Base-by-base conservation (phyloP, 352 stramenopile species). In the Globisporangium alternatum region DNA sequence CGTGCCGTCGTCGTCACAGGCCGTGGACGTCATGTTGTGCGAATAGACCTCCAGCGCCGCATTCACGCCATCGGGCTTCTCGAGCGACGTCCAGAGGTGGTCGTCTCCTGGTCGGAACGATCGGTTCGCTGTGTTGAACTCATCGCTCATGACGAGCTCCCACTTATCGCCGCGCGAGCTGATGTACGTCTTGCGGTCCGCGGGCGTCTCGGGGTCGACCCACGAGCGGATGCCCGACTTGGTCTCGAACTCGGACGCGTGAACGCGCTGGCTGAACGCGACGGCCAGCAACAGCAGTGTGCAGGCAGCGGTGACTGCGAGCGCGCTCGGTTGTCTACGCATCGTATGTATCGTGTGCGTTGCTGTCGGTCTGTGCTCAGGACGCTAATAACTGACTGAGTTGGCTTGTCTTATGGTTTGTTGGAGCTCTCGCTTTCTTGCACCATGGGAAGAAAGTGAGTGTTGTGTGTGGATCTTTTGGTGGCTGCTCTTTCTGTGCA, bases 91-190 rank as follows among this genome's bases (percentile, higher is more conserved):
- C 78, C 78, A 90, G 0, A 91, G 10, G 39, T 83, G 74, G 59
- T 90, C 83, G 25, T 59, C 67, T 5, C 80, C 83, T 8, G 79
- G 65, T 13, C 63, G 72, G 61, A 92, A 93, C 53, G 81, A 83
- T 22, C 85, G 78, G 15, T 53, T 71, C 43, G 69, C 41, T 47
- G 69, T 22, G 39, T 68, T 62, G 64, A 93, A 93, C 52, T 90
- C 82, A 70, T 91, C 83, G 52, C 77, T 89, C 73, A 90, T 88
- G 6, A 88, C 71, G 39, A 92, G 71, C 10, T 89, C 59, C 73
- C 76, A 89, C 1, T 31, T 60, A 2, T 77, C 75, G 53, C 81
- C 81, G 47, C 80, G 80, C 15, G 82, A 88, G 2, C 58, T 75
- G 48, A 74, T 62, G 62, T 88, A 87, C 35, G 53, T 60, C 37